Evolutionary conservation across 768 basidiomycete genomes (phyloP).

Genomic region (Auricularia auricula-judae): DNA sequence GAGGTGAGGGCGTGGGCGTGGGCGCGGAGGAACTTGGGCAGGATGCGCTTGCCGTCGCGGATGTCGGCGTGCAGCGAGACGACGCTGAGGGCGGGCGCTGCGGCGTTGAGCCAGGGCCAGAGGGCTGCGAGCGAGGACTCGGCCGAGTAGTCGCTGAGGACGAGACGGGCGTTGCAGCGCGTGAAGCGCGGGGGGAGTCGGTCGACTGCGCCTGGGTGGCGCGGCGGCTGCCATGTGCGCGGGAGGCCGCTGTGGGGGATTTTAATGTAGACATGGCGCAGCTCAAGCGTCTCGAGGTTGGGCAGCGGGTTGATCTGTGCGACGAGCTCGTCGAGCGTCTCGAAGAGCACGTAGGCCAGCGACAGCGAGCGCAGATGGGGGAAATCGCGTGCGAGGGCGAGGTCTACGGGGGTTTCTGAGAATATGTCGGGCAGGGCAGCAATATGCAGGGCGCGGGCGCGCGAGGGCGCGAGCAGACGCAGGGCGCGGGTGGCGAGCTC

Average conservation of each 20-base stretch:
- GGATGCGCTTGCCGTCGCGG: neutral
- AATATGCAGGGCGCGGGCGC: neutral
- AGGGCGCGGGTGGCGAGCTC: neutral
- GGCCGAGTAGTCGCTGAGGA: neutral
- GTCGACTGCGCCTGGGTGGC: neutral
- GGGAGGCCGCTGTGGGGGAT: neutral
- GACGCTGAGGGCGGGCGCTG: neutral
- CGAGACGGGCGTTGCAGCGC: neutral
- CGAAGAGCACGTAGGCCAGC: neutral
- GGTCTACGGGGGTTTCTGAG: neutral
- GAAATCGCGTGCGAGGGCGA: neutral
- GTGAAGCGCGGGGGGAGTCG: neutral
- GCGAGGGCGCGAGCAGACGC: neutral
- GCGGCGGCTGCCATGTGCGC: neutral
- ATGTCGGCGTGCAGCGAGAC: neutral
- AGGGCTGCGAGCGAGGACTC: neutral
- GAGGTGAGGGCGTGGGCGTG: neutral
- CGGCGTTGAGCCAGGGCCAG: neutral
- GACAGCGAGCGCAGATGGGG: neutral
- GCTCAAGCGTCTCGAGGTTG: neutral
- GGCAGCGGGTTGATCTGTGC: neutral
- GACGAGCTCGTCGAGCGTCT: neutral
- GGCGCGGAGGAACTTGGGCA: neutral
- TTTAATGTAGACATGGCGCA: neutral
- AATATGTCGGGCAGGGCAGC: neutral